phyloP scores from a whole-genome alignment of 176 grass and related monocot species.

The Juncus effusus region DNA sequence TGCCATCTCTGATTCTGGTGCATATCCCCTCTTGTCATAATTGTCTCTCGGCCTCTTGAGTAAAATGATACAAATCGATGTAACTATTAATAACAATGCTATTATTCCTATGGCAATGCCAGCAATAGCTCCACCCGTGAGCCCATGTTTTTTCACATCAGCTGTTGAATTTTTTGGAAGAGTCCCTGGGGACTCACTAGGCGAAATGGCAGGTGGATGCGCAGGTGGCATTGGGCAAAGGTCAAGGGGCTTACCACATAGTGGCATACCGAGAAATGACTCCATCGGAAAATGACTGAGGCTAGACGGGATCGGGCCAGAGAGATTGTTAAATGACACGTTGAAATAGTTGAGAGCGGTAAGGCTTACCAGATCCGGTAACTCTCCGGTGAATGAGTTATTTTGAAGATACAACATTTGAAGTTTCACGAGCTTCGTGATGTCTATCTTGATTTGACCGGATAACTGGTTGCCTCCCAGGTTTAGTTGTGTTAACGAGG shows the following conservation, averaged over 20 bases:
- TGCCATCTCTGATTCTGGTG: slow-evolving; percentile 47
- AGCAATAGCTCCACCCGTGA: slow-evolving; percentile 49
- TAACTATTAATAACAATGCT: slow-evolving; percentile 30
- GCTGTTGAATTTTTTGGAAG: background rate
- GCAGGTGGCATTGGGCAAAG: slow-evolving; percentile 25
- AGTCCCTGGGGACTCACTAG: background rate
- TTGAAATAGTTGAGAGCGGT: slow-evolving; percentile 36
- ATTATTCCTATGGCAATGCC: slow-evolving; percentile 54
- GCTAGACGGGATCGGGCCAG: slow-evolving; percentile 42
- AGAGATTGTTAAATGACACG: slow-evolving; percentile 80
- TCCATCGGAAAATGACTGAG: slow-evolving; percentile 34
- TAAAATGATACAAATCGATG: slow-evolving; percentile 34
- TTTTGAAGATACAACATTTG: slow-evolving; percentile 42
- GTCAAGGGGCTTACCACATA: slow-evolving; percentile 63
- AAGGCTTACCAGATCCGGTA: slow-evolving; percentile 40
- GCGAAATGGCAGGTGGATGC: background rate
- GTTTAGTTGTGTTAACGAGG: slow-evolving; percentile 49
- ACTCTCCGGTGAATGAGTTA: slow-evolving; percentile 47
- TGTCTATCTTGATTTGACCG: slow-evolving; percentile 33
- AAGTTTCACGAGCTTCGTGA: slow-evolving; percentile 45
- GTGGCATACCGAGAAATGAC: slow-evolving; percentile 60
- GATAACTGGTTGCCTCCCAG: slow-evolving; percentile 51
- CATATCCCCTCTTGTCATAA: slow-evolving; percentile 2
- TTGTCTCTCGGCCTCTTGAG: background rate
- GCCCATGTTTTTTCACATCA: slow-evolving; percentile 16